Conservation (phyloP, 441 rosid genomes). For the Metrosideros polymorpha region DNA sequence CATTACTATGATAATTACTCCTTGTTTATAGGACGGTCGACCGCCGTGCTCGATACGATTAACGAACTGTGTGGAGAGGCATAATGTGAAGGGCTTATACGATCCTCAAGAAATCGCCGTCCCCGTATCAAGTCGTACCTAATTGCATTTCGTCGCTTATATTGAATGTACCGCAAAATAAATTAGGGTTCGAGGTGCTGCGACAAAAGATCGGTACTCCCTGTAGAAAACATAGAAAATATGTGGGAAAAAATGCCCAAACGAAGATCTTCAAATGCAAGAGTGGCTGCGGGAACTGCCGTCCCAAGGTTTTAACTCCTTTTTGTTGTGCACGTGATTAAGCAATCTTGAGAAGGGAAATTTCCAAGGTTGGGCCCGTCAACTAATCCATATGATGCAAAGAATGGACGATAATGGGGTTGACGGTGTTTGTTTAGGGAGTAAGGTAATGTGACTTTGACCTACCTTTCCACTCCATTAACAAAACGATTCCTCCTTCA, state of each 20-base stretch:
- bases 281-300: background rate
- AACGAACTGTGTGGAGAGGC: no score
- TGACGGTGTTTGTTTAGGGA: background rate
- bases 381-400: background rate
- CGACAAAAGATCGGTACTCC: background rate
- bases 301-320: background rate
- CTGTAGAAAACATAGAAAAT: background rate
- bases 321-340: background rate
- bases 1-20: background rate
- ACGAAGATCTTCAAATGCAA: background rate
- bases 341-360: background rate
- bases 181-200: background rate
- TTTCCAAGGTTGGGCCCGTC: background rate
- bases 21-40: background rate
- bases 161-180: background rate
- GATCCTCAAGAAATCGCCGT: background rate
- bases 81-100: background rate
- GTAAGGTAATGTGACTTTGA: background rate
- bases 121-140: background rate
- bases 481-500: background rate
- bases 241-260: background rate
- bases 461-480: background rate
- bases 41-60: background rate
- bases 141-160: fast-evolving
- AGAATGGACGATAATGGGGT: background rate